These are phyloP conservation scores for Ceratocystis destructans DNA, from an alignment of 2,329 filamentous ascomycete species.

Conservation along the genomic window DNA sequence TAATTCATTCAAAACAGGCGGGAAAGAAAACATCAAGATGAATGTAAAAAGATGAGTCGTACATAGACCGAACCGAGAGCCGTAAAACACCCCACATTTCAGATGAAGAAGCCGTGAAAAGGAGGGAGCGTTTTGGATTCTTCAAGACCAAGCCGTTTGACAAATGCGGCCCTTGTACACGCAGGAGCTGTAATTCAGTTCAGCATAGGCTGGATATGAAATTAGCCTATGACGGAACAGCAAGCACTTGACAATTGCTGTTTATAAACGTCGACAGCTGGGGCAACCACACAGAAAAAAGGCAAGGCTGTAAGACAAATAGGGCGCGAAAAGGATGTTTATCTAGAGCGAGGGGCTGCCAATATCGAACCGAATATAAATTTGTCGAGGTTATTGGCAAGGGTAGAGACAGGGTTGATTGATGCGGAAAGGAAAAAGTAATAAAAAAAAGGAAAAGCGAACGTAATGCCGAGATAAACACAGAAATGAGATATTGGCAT, in stretches of 20 bases:
- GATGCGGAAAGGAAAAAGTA: not conserved
- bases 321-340: not conserved
- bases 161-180: not conserved
- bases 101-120: not conserved
- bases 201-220: not conserved
- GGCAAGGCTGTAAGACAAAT: too few species aligned
- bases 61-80: not conserved
- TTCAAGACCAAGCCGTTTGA: not conserved
- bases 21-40: slow-evolving; percentile 5
- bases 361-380: not conserved
- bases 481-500: slow-evolving; percentile 8
- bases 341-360: slow-evolving; percentile 1
- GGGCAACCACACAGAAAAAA: not conserved
- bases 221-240: not conserved
- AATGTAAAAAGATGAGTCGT: slow-evolving; percentile 1
- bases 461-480: slow-evolving; percentile 6
- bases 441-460: not conserved
- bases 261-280: not conserved
- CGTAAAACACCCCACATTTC: not conserved
- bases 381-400: not conserved
- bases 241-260: not conserved
- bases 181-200: not conserved
- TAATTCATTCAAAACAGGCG: slow-evolving; percentile 8
- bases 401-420: not conserved
- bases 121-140: not conserved